Evolutionary conservation across 352 stramenopile species (phyloP).

Genomic region (Peronospora belbahrii): DNA sequence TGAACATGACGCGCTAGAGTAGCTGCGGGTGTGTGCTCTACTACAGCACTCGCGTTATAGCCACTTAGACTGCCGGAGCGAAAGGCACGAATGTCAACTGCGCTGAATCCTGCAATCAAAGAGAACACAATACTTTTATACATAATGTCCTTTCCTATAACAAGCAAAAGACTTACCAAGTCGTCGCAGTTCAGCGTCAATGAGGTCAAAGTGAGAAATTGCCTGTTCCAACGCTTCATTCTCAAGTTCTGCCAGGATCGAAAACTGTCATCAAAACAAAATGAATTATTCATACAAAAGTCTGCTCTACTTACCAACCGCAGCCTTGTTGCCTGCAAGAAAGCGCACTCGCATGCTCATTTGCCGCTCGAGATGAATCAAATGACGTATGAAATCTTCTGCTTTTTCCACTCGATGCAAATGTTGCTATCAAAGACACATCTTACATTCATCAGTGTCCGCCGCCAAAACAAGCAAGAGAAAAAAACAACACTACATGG

Average conservation of each 20-base stretch:
- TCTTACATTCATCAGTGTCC: not conserved
- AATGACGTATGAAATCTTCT: slow-evolving; percentile 49
- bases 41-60: slow-evolving; percentile 27
- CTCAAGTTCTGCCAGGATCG: slow-evolving; percentile 35
- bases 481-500: slow-evolving; percentile 2
- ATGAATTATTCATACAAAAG: not conserved
- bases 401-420: slow-evolving; percentile 60
- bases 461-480: not conserved
- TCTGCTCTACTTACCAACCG: slow-evolving; percentile 33
- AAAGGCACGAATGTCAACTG: slow-evolving; percentile 46
- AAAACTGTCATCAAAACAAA: not conserved
- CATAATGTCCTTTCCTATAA: not conserved
- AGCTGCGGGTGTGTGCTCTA: slow-evolving; percentile 24
- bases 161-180: slow-evolving; percentile 27
- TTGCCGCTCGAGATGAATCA: slow-evolving; percentile 35
- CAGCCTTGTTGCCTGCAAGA: slow-evolving; percentile 58
- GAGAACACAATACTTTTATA: not conserved
- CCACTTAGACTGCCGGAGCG: slow-evolving; percentile 57
- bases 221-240: slow-evolving; percentile 24
- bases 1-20: not conserved
- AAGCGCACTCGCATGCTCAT: slow-evolving; percentile 75
- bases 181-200: slow-evolving; percentile 29
- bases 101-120: slow-evolving; percentile 36
- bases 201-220: slow-evolving; percentile 18
- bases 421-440: slow-evolving; percentile 49